Conservation (phyloP, 2,329 filamentous ascomycete species). For the Podosphaera aphanis region DNA sequence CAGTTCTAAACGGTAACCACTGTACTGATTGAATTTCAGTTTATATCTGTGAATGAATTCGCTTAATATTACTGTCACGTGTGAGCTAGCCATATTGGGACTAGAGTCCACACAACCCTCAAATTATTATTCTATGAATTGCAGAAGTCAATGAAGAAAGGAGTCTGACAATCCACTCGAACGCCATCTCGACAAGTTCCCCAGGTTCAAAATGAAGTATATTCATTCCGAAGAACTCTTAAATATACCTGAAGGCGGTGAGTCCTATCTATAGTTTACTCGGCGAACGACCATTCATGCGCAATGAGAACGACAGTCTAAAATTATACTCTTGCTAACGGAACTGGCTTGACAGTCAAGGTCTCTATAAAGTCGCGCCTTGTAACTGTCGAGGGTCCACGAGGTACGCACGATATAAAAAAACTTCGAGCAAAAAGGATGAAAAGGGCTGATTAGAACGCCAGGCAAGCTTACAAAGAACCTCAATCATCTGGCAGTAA, state of each 20-base stretch:
- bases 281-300: no score
- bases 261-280: no score
- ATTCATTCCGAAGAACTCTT: slow-evolving; percentile 95
- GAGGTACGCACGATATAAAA: slow-evolving; percentile 33
- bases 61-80: no score
- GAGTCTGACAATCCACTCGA: no score
- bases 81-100: no score
- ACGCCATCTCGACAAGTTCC: not conserved
- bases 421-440: slow-evolving; percentile 3
- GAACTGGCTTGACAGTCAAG: slow-evolving; percentile 54
- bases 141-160: no score
- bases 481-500: slow-evolving; percentile 87
- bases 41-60: no score
- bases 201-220: slow-evolving; percentile 78
- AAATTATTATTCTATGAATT: no score
- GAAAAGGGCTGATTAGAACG: slow-evolving; percentile 15
- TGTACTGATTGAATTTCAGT: no score
- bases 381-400: slow-evolving; percentile 91
- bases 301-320: slow-evolving; percentile 1
- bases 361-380: slow-evolving; percentile 89
- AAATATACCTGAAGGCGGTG: slow-evolving; percentile 90
- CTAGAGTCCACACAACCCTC: no score
- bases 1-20: no score
- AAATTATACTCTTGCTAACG: slow-evolving; percentile 3
- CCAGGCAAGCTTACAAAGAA: slow-evolving; percentile 88